Conservation (phyloP, 768 basidiomycete species). For the Paxillus rubicundulus region DNA sequence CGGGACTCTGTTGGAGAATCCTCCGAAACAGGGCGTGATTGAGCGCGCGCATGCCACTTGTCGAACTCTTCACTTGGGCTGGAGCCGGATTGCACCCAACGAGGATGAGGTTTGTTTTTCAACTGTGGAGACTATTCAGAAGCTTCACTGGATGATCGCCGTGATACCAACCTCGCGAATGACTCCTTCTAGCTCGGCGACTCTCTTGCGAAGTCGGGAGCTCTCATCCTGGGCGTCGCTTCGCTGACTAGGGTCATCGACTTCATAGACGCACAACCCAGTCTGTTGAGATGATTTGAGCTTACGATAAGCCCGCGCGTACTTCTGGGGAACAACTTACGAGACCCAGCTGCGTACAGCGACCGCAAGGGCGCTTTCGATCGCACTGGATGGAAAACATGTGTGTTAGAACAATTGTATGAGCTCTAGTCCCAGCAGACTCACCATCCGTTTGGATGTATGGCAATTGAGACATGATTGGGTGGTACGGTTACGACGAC, state of each 20-base stretch:
- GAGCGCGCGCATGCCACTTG: constrained; percentile 21
- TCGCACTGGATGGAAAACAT: constrained; percentile 36
- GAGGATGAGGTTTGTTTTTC: constrained; percentile 71
- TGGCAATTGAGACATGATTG: constrained; percentile 75
- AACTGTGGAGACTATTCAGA: constrained; percentile 38
- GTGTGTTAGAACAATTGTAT: background rate
- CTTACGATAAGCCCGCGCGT: constrained; percentile 16
- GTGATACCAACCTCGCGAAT: constrained; percentile 61
- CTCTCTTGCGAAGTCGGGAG: constrained; percentile 64
- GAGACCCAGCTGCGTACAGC: constrained; percentile 43
- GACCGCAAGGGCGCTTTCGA: constrained; percentile 46
- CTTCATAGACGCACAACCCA: constrained; percentile 80
- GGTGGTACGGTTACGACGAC: constrained; percentile 69
- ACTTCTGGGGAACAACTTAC: constrained; percentile 30
- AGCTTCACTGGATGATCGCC: background rate
- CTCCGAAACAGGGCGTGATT: constrained; percentile 18
- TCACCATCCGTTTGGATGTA: constrained; percentile 70
- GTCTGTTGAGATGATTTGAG: constrained; percentile 44
- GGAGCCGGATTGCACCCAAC: constrained; percentile 43
- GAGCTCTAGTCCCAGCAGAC: constrained; percentile 1
- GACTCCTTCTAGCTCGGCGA: constrained; percentile 81
- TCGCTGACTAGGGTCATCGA: constrained; percentile 69
- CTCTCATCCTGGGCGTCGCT: constrained; percentile 55
- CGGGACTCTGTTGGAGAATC: constrained; percentile 6
- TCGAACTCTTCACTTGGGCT: constrained; percentile 26